Percentiles rank a stretch among this genome's conserved stretches.
Evolutionary conservation across 106 monocot species (phyloP).

Genomic region (Dioscorea alata): DNA sequence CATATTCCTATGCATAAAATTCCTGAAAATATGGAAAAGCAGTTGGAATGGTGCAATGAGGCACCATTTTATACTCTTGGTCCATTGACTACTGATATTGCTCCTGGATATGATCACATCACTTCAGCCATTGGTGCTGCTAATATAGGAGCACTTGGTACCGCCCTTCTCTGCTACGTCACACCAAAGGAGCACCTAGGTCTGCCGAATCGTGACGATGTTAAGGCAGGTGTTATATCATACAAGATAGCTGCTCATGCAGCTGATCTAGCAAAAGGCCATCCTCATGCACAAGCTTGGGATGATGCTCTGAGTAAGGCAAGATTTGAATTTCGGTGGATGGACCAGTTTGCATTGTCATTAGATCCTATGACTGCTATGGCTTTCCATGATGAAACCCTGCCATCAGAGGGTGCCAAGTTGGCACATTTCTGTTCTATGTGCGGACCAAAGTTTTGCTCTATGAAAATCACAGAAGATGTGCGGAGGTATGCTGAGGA

Average conservation of each 20-base stretch:
- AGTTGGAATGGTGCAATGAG: slow-evolving; percentile 93
- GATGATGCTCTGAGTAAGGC: slow-evolving; percentile 97
- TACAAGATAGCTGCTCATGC: slow-evolving; percentile 98
- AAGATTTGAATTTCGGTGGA: slow-evolving; percentile 97
- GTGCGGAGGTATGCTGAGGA: slow-evolving; percentile 90
- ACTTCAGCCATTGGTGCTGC: slow-evolving; percentile 98
- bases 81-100: slow-evolving; percentile 94
- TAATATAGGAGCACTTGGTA: slow-evolving; percentile 89
- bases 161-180: slow-evolving; percentile 96
- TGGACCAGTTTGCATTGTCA: slow-evolving; percentile 94
- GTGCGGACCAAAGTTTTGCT: slow-evolving; percentile 99
- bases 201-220: slow-evolving; percentile 95
- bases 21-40: slow-evolving; percentile 93
- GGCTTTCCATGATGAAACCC: slow-evolving; percentile 92
- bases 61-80: slow-evolving; percentile 98
- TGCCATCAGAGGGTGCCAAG: slow-evolving; percentile 92
- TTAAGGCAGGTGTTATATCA: slow-evolving; percentile 88
- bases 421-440: slow-evolving; percentile 98
- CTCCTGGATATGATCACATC: slow-evolving; percentile 99
- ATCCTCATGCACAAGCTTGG: slow-evolving; percentile 87
- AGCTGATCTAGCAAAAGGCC: slow-evolving; percentile 84
- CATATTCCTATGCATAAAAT: slow-evolving; percentile 99
- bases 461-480: slow-evolving; percentile 99
- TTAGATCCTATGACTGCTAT: slow-evolving; percentile 95
- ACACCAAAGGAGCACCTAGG: slow-evolving; percentile 99